phyloP scores from a whole-genome alignment of 148 eudicot species.

The Chenopodium suecicum region DNA sequence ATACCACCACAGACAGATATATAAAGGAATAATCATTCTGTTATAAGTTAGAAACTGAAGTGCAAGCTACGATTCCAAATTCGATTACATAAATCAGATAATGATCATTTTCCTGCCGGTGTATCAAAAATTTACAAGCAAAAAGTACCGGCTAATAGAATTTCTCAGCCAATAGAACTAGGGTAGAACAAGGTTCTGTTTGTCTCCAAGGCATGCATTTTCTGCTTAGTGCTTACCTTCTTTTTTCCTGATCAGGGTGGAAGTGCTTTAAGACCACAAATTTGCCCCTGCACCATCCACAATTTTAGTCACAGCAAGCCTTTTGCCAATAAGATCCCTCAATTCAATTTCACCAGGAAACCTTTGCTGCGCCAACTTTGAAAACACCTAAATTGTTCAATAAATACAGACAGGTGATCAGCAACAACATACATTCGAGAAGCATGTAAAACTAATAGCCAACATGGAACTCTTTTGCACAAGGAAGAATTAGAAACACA shows the following conservation, averaged over 20 bases:
- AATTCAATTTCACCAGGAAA: constrained; percentile 94
- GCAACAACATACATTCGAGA: background rate
- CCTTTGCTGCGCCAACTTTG: constrained; percentile 75
- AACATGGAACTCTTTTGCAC: background rate
- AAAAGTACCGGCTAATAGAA: background rate
- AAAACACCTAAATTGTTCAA: constrained; percentile 57
- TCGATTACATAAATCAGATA: background rate
- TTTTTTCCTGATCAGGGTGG: background rate
- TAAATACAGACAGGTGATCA: constrained; percentile 5
- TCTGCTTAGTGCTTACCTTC: background rate
- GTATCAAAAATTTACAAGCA: background rate
- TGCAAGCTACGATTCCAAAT: background rate
- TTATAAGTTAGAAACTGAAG: background rate
- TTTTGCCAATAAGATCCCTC: constrained; percentile 59
- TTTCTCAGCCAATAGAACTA: background rate
- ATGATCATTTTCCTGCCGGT: background rate
- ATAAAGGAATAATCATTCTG: background rate
- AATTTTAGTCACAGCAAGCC: constrained; percentile 43
- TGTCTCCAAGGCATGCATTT: background rate
- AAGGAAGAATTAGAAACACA: background rate
- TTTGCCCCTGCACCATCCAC: constrained; percentile 41
- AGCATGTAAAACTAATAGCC: background rate
- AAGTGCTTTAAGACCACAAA: constrained; percentile 33
- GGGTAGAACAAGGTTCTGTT: background rate
- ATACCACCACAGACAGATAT: background rate